These are phyloP conservation scores for Viola pubescens DNA, from an alignment of 441 rosid species.

Conservation along the genomic window DNA sequence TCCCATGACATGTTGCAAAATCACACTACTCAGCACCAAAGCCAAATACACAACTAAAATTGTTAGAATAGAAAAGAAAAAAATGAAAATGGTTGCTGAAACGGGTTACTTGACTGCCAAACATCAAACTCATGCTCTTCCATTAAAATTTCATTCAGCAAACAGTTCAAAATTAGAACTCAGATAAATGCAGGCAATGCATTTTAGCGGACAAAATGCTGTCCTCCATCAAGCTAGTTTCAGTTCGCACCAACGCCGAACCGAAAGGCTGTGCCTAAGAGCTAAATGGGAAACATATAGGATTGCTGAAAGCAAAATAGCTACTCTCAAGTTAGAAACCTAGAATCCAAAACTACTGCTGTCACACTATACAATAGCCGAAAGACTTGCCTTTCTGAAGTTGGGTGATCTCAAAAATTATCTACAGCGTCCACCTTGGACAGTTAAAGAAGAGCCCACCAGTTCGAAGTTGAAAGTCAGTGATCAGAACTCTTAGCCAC, in stretches of 20 bases:
- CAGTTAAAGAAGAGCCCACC: no score
- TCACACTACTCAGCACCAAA: no score
- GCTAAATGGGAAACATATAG: not conserved
- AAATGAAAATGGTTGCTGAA: no score
- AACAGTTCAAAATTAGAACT: no score
- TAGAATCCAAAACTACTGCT: constrained; percentile 7
- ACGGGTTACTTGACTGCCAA: no score
- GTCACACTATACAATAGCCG: constrained; percentile 32
- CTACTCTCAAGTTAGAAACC: not conserved
- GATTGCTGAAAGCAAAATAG: not conserved
- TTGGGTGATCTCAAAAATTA: constrained; percentile 5
- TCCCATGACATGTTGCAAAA: no score
- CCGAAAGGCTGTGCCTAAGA: not conserved
- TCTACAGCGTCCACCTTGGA: constrained; percentile 8
- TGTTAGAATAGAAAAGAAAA: no score
- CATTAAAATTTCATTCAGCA: no score
- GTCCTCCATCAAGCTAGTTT: not conserved
- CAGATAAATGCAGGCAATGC: no score
- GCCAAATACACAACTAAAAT: no score
- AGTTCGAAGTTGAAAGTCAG: not conserved
- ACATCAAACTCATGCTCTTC: no score
- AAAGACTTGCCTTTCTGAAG: constrained; percentile 27
- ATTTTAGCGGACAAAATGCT: not conserved
- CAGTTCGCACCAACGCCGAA: not conserved
- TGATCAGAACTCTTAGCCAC: not conserved